phyloP scores from a whole-genome alignment of 2,329 filamentous ascomycete species.

The Atkinsonella hypoxylon region DNA sequence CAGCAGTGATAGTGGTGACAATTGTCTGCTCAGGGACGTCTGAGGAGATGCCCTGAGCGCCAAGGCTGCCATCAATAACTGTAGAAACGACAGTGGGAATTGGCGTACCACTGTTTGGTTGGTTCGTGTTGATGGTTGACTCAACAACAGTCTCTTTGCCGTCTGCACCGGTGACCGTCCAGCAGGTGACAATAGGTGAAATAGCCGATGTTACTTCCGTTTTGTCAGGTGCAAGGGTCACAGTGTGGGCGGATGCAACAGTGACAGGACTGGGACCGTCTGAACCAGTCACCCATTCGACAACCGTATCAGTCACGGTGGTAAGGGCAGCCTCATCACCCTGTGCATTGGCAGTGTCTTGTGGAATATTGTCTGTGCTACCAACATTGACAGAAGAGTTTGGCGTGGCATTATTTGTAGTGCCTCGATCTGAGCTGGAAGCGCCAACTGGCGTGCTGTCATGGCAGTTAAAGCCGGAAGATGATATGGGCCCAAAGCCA shows the following conservation, averaged over 20 bases:
- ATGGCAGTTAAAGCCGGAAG: slow-evolving; percentile 6
- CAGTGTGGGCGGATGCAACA: slow-evolving; percentile 12
- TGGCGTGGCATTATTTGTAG: background rate
- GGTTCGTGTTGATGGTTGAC: slow-evolving; percentile 12
- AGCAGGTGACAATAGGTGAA: slow-evolving; percentile 10
- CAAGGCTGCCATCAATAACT: slow-evolving; percentile 1
- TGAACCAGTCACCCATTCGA: slow-evolving; percentile 11
- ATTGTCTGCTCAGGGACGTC: slow-evolving; percentile 1
- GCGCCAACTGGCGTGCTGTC: slow-evolving; percentile 8
- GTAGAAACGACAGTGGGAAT: background rate
- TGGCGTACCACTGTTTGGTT: background rate
- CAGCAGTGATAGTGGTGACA: slow-evolving; percentile 7
- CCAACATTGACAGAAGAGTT: slow-evolving; percentile 1
- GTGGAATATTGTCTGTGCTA: background rate
- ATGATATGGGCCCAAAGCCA: slow-evolving; percentile 11
- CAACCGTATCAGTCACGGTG: slow-evolving; percentile 14
- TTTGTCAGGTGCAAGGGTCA: slow-evolving; percentile 9
- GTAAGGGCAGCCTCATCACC: slow-evolving; percentile 5
- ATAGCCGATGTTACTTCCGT: background rate
- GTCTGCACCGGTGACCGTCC: slow-evolving; percentile 10
- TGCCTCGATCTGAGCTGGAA: slow-evolving; percentile 7
- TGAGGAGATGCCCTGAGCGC: slow-evolving; percentile 1
- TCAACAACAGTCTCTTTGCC: slow-evolving; percentile 21
- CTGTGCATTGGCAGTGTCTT: slow-evolving; percentile 5
- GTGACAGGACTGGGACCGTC: slow-evolving; percentile 12